These are phyloP conservation scores for Blumeria hordei DNA, from an alignment of 2,329 filamentous ascomycete species.

Conservation along the genomic window DNA sequence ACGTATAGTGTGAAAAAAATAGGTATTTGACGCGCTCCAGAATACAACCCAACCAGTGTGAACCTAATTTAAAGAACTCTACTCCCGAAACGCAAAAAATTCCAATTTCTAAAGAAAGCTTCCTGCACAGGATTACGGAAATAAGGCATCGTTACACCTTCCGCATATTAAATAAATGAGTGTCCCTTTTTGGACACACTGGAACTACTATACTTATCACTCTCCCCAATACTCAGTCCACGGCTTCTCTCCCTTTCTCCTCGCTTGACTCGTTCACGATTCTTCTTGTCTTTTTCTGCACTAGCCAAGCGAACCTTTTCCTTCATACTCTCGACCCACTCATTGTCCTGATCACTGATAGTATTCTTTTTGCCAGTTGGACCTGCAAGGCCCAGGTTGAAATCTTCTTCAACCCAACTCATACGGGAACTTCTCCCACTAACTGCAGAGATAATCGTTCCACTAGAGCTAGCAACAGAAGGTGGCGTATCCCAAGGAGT, in stretches of 20 bases:
- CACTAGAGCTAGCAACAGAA: slow-evolving; percentile 2
- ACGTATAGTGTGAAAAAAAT: too few species aligned
- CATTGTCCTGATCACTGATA: slow-evolving; percentile 48
- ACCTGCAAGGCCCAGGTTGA: slow-evolving; percentile 43
- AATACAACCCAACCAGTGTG: too few species aligned
- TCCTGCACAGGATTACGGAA: too few species aligned
- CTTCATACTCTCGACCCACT: slow-evolving; percentile 67
- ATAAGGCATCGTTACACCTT: too few species aligned
- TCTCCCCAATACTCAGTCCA: slow-evolving; percentile 30
- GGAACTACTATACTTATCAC: slow-evolving; percentile 48
- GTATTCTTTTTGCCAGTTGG: slow-evolving; percentile 38
- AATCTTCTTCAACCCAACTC: slow-evolving; percentile 33
- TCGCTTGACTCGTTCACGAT: slow-evolving; percentile 26
- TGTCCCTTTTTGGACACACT: slow-evolving; percentile 17
- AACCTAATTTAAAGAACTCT: too few species aligned
- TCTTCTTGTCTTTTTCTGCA: slow-evolving; percentile 24
- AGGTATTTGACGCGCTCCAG: too few species aligned
- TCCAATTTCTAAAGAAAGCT: too few species aligned
- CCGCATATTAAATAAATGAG: too few species aligned
- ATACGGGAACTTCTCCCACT: slow-evolving; percentile 19
- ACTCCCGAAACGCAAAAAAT: too few species aligned
- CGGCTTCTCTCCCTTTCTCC: slow-evolving; percentile 26
- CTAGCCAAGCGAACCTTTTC: slow-evolving; percentile 53
- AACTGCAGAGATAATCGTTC: slow-evolving; percentile 1
- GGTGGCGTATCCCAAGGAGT: slow-evolving; percentile 5